Conservation (phyloP, 768 basidiomycete genomes). For the Boletus barrowsii region DNA sequence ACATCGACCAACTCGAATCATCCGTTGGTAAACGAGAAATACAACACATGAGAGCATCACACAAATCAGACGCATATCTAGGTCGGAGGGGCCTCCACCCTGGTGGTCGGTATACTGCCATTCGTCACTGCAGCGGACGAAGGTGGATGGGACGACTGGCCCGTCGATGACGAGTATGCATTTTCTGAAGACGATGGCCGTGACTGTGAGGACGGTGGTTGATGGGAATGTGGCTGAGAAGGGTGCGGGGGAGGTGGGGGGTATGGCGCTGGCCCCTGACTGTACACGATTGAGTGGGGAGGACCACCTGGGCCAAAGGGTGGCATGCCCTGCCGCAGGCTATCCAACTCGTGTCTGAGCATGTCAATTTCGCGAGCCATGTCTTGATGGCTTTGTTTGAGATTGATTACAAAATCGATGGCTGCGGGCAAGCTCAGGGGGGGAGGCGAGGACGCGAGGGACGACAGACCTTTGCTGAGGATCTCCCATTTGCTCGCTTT, state of each 20-base stretch:
- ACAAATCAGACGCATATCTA: slow-evolving; percentile 20
- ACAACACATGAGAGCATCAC: slow-evolving; percentile 13
- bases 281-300: slow-evolving; percentile 50
- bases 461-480: slow-evolving; percentile 78
- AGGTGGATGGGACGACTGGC: slow-evolving; percentile 29
- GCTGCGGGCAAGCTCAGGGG: slow-evolving; percentile 42
- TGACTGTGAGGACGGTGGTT: slow-evolving; percentile 39
- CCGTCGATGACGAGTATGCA: slow-evolving; percentile 43
- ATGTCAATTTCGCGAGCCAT: slow-evolving; percentile 78
- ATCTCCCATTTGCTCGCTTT: slow-evolving; percentile 99
- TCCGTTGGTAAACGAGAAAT: slow-evolving; percentile 26
- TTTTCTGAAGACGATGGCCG: slow-evolving; percentile 66
- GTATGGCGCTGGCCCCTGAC: slow-evolving; percentile 46
- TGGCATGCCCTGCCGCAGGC: slow-evolving; percentile 55
- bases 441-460: not conserved
- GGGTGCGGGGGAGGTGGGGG: slow-evolving; percentile 46
- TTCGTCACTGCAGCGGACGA: slow-evolving; percentile 39
- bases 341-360: slow-evolving; percentile 71
- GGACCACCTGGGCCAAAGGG: slow-evolving; percentile 49
- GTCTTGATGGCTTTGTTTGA: slow-evolving; percentile 76
- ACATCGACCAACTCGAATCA: slow-evolving; percentile 25
- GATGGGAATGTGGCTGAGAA: slow-evolving; percentile 32
- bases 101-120: slow-evolving; percentile 34
- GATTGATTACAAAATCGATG: slow-evolving; percentile 79
- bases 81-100: slow-evolving; percentile 43